Evolutionary conservation across 441 rosid species (phyloP), one percentile per base, ranked within the genome.

Genomic region (Populus hybrid): DNA sequence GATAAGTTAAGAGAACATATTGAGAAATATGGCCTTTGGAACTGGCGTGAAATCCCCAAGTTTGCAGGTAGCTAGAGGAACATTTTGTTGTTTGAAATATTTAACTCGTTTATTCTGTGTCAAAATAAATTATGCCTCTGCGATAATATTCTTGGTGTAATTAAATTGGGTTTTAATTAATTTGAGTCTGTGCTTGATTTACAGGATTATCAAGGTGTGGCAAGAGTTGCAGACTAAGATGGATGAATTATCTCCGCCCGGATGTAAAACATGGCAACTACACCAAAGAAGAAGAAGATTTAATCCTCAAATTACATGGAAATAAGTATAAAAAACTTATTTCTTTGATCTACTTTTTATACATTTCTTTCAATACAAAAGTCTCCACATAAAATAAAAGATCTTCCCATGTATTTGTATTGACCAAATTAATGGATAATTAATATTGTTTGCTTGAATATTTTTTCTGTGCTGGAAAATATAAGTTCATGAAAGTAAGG

Each of bases 181-280:
- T 12, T 40, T 23, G 40, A n/a, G 14, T 66, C 53, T 61, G 26
- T n/a, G 33, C n/a, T n/a, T 40, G 10, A 36, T 38, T 64, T 3
- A 28, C 83, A 90, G 92, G 93, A 59, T 74, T 91, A 35, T 72
- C 84, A 69, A 87, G 93, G 79, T 82, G 88, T n/a, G 94, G 94
- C 24, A 91, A 91, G 81, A 89, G 94, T 80, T 89, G 92, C 82
- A 83, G 94, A 50, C 80, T 29, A 29, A 29, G 31, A 29, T 29
- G 31, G 31, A 29, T 29, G 31, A 29, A 29, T 29, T 29, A 29
- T 74, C 89, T 91, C 50, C 80, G 86, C 21, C 91, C 95, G 2
- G 86, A 85, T 35, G 79, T 91, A 18, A 84, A 86, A 53, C 88
- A 82, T 73, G 92, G 95, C 24, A 83, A 78, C 79, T 87, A 72